Conservation (phyloP, 768 basidiomycete genomes). For the Pleurotus tuber-regium region DNA sequence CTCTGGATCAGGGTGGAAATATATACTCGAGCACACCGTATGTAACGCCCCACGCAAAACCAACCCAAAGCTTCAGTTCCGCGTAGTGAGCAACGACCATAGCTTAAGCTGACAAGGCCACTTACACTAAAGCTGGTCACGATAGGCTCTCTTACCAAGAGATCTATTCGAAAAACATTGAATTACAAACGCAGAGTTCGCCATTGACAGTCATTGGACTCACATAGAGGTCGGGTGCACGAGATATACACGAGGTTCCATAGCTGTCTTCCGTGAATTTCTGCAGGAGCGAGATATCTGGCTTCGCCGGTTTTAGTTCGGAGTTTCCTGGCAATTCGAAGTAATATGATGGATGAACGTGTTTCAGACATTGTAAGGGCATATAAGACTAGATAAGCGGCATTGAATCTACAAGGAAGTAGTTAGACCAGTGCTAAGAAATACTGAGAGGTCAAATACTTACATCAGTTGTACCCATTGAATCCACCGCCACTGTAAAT, state of each 20-base stretch:
- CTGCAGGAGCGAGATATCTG: conserved; percentile 60
- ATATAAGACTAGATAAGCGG: conserved; percentile 46
- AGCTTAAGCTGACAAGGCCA: conserved; percentile 27
- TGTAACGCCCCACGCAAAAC: conserved; percentile 74
- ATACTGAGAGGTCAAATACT: conserved; percentile 16
- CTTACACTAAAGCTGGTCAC: conserved; percentile 72
- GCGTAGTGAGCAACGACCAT: conserved; percentile 14
- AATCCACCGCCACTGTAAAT: conserved; percentile 77
- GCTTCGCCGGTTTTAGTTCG: conserved; percentile 64
- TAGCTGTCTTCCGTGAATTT: conserved; percentile 58
- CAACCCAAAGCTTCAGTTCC: conserved; percentile 58
- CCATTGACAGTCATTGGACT: conserved; percentile 22
- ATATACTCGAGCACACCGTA: conserved; percentile 64
- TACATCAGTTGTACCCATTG: conserved; percentile 78
- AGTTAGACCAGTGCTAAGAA: neutral
- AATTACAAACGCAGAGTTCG: neutral
- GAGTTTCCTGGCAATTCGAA: conserved; percentile 55
- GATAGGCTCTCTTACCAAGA: conserved; percentile 70
- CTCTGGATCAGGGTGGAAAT: conserved; percentile 3
- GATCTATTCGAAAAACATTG: conserved; percentile 33
- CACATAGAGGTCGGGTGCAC: conserved; percentile 69
- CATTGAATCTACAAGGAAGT: conserved; percentile 16
- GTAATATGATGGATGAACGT: conserved; percentile 66
- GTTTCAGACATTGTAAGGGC: conserved; percentile 70
- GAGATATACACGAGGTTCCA: conserved; percentile 64